Conservation (phyloP, 2,329 filamentous ascomycete genomes). For the Zymoseptoria brevis region DNA sequence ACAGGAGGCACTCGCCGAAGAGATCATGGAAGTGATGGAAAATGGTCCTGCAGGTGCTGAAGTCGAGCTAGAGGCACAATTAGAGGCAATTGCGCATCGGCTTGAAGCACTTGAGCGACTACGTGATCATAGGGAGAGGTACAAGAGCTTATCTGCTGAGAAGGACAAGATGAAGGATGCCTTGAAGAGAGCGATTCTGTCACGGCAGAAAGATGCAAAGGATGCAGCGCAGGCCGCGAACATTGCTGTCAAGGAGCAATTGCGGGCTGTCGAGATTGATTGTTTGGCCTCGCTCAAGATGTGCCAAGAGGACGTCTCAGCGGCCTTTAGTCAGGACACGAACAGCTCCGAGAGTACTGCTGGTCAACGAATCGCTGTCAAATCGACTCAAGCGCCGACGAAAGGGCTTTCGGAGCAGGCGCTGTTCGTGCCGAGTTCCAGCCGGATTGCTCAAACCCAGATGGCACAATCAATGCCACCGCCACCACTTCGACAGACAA, state of each 20-base stretch:
- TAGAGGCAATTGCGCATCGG: slow-evolving; percentile 13
- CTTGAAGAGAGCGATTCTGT: slow-evolving; percentile 18
- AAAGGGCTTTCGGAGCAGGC: not conserved
- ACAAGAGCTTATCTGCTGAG: slow-evolving; percentile 16
- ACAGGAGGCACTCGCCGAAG: slow-evolving; percentile 15
- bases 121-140: slow-evolving; percentile 11
- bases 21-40: slow-evolving; percentile 17
- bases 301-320: slow-evolving; percentile 19
- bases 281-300: slow-evolving; percentile 18
- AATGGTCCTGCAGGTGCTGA: slow-evolving; percentile 13
- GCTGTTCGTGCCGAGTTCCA: slow-evolving; percentile 18
- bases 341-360: not conserved
- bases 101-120: slow-evolving; percentile 14
- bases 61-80: slow-evolving; percentile 10
- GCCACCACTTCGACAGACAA: slow-evolving; percentile 3
- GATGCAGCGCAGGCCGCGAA: slow-evolving; percentile 20
- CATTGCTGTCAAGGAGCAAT: slow-evolving; percentile 17
- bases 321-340: slow-evolving; percentile 9
- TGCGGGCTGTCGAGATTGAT: slow-evolving; percentile 19
- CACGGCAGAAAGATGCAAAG: slow-evolving; percentile 9
- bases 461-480: slow-evolving; percentile 13
- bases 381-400: slow-evolving; percentile 23
- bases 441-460: slow-evolving; percentile 29
- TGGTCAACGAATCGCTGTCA: slow-evolving; percentile 17
- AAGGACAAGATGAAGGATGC: slow-evolving; percentile 16